Conservation (phyloP, 805 yeast species). For the Kregervanrija fluxuum region DNA sequence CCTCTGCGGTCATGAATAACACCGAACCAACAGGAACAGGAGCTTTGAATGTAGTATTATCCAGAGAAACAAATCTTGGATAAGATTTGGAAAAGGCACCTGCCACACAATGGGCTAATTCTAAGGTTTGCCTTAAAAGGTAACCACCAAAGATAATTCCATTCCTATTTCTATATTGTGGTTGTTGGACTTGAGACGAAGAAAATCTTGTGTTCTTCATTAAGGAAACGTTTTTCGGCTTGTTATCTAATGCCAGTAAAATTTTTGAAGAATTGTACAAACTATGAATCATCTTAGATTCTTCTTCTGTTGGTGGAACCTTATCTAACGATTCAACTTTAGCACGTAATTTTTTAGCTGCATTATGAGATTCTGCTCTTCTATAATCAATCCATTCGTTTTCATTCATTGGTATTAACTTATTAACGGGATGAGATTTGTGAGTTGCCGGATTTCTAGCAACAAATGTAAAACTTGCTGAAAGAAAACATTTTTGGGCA, state of each 20-base stretch:
- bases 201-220: slow-evolving; percentile 68
- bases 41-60: slow-evolving; percentile 83
- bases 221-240: slow-evolving; percentile 45
- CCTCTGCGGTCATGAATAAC: slow-evolving; percentile 70
- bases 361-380: slow-evolving; percentile 85
- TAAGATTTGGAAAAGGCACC: slow-evolving; percentile 81
- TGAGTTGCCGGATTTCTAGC: slow-evolving; percentile 92
- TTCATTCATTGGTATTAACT: slow-evolving; percentile 66
- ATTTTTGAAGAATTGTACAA: slow-evolving; percentile 56
- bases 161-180: slow-evolving; percentile 92
- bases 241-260: slow-evolving; percentile 26
- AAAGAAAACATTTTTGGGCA: slow-evolving; percentile 61
- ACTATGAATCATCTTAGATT: slow-evolving; percentile 66
- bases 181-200: slow-evolving; percentile 89
- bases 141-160: slow-evolving; percentile 96
- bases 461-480: slow-evolving; percentile 91
- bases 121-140: slow-evolving; percentile 85
- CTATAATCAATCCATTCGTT: slow-evolving; percentile 77
- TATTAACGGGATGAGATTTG: slow-evolving; percentile 79
- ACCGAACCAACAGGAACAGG: slow-evolving; percentile 97
- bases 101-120: slow-evolving; percentile 89
- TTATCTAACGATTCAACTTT: slow-evolving; percentile 50
- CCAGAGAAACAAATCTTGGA: slow-evolving; percentile 85
- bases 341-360: slow-evolving; percentile 76
- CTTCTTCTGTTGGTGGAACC: slow-evolving; percentile 67